Conservation (phyloP, 2,329 filamentous ascomycete species). For the Alternaria sp. region DNA sequence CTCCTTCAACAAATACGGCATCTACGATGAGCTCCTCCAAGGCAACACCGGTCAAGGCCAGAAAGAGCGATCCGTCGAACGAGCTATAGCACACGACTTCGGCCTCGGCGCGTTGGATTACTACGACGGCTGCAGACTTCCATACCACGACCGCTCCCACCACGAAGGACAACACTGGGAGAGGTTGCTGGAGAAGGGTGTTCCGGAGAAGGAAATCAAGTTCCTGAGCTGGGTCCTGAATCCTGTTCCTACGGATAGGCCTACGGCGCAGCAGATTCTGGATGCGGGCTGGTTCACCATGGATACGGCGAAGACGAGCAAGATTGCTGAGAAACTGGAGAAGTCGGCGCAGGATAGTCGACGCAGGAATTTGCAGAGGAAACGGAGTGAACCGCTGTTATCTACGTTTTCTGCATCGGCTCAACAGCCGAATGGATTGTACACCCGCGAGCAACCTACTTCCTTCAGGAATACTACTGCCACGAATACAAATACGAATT, state of each 20-base stretch:
- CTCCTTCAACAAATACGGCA: constrained; percentile 10
- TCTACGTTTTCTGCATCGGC: background rate
- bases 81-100: constrained; percentile 15
- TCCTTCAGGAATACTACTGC: background rate
- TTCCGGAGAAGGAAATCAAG: constrained; percentile 9
- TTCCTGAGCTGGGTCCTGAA: constrained; percentile 15
- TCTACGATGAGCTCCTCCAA: constrained; percentile 10
- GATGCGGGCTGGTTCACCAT: constrained; percentile 7
- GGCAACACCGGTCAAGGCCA: constrained; percentile 2
- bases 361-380: background rate
- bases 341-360: background rate
- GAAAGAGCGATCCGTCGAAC: constrained; percentile 9
- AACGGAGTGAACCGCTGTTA: constrained; percentile 1
- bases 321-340: background rate
- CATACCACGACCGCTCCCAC: constrained; percentile 6
- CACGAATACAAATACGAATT: background rate
- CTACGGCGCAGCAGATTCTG: constrained; percentile 6
- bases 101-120: constrained; percentile 2
- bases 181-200: constrained; percentile 3
- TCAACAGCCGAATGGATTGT: background rate
- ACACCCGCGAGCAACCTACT: background rate
- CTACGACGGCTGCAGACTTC: constrained; percentile 10
- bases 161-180: constrained; percentile 16
- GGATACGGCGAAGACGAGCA: background rate
- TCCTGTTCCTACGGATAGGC: constrained; percentile 10